Base-by-base conservation (phyloP, 768 basidiomycete genomes). In the Lactifluus subvellereus region DNA sequence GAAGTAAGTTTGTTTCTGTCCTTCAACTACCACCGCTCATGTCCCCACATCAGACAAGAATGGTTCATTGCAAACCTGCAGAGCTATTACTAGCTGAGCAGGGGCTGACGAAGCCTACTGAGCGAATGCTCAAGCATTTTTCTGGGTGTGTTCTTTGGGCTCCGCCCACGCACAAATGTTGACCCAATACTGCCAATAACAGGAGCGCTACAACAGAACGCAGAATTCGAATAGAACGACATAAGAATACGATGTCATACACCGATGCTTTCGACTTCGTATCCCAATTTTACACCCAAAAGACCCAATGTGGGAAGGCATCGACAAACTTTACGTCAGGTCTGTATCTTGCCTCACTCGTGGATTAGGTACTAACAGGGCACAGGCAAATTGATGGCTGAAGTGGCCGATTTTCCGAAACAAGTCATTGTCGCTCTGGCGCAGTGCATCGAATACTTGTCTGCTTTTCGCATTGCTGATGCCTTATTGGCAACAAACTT, bases 41-140 rank as follows among this genome's bases (percentile, higher is more conserved):
- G 30, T 33, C 9, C 58, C 40, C 16, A 8, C 58, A 8, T 58
- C 68, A 97, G 89, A 98, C 95, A 0, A 79, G 96, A 49, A 79
- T 99, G 65, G 84, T 88, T 2, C 94, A 99, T 71, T 82, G 86
- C 22, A 84, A 83, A 65, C 96, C 96, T 5, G 79, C 86, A 1
- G 96, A 98, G 68, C 74, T 98, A 2, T 77, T 97, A 1, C 71
- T 94, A 11, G 85, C 86, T 6, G 72, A 77, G 55, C 68, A 74
- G 7, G 82, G 79, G 3, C 71, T 96, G 33, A 89, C 85, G 56
- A 80, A 80, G 43, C 76, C 83, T 27, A 94, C 91, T 0, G 83
- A 84, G 64, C 91, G 89, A 68, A 84, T 96, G 76, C 73, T 98
- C 32, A 73, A 74, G 0, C 82, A 92, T 70, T 87, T 89, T 67